Conservation (phyloP, 257 asterid species). For the Solanum medicagineum region DNA sequence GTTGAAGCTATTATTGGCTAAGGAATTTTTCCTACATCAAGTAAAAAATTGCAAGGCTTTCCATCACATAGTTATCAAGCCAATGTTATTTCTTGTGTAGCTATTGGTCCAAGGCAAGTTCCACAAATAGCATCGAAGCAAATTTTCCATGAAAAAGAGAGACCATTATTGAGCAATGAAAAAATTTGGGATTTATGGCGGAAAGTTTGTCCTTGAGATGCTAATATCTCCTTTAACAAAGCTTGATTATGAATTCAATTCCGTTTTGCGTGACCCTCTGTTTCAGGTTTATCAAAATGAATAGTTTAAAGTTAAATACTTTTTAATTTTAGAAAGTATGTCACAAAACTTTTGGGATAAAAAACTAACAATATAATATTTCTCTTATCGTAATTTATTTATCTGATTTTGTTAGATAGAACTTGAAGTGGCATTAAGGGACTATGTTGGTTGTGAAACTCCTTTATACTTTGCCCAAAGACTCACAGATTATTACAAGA, state of each 20-base stretch:
- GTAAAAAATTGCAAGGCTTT: background rate
- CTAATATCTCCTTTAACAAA: conserved; percentile 30
- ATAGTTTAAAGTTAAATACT: background rate
- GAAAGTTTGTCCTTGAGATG: conserved; percentile 62
- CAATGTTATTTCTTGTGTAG: background rate
- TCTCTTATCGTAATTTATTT: no score
- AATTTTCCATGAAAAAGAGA: conserved; percentile 5
- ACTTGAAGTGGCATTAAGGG: conserved; percentile 35
- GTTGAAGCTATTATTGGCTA: background rate
- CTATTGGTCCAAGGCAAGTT: background rate
- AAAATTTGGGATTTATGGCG: conserved; percentile 65
- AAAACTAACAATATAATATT: no score
- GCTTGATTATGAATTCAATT: conserved; percentile 42
- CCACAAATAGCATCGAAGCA: background rate
- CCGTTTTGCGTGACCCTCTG: conserved; percentile 21
- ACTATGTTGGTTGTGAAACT: conserved; percentile 71
- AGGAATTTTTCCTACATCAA: background rate
- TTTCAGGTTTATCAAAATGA: conserved; percentile 35
- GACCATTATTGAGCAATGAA: conserved; percentile 11
- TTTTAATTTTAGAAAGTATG: background rate
- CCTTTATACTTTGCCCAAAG: conserved; percentile 64
- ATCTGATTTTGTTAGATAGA: conserved; percentile 15
- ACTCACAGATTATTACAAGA: conserved; percentile 53
- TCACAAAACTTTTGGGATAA: no score
- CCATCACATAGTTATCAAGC: background rate